Conservation (phyloP, 306 rosid genomes). For the Potentilla sterilis region DNA sequence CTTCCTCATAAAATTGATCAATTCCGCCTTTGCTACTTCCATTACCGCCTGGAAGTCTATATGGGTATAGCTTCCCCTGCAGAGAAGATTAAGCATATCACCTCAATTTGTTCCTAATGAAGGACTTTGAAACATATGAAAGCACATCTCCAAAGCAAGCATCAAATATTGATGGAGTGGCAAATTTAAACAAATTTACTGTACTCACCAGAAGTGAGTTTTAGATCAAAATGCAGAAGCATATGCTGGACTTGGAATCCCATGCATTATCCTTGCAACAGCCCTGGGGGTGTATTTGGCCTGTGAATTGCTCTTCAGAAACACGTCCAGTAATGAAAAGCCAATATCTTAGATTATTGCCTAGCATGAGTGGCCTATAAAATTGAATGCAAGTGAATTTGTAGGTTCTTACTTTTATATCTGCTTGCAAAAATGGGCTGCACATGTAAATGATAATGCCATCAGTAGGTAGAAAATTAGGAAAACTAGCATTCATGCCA, state of each 20-base stretch:
- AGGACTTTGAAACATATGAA: not conserved
- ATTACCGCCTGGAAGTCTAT: constrained; percentile 59
- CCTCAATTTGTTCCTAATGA: constrained; percentile 9
- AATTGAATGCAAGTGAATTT: constrained; percentile 24
- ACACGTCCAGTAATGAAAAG: constrained; percentile 49
- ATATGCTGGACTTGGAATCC: constrained; percentile 92
- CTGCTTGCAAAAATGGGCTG: constrained; percentile 91
- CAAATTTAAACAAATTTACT: not conserved
- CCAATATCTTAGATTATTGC: constrained; percentile 19
- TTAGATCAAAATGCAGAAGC: constrained; percentile 73
- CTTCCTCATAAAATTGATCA: constrained; percentile 53
- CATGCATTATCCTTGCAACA: constrained; percentile 90
- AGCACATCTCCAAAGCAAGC: not conserved
- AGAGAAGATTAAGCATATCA: constrained; percentile 35
- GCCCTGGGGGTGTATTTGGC: constrained; percentile 91
- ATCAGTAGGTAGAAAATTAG: constrained; percentile 35
- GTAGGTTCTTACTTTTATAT: constrained; percentile 66
- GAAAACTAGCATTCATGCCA: constrained; percentile 1
- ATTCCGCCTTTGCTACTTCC: constrained; percentile 85
- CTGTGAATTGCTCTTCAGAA: constrained; percentile 78
- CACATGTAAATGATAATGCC: constrained; percentile 40
- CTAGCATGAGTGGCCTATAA: constrained; percentile 19
- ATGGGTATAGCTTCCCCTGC: constrained; percentile 89
- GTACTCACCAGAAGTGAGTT: constrained; percentile 83
- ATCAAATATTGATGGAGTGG: too few relatives aligned